These are phyloP conservation scores for Lecanicillium sp. DNA, from an alignment of 2,329 filamentous ascomycete genomes.

Conservation along the genomic window DNA sequence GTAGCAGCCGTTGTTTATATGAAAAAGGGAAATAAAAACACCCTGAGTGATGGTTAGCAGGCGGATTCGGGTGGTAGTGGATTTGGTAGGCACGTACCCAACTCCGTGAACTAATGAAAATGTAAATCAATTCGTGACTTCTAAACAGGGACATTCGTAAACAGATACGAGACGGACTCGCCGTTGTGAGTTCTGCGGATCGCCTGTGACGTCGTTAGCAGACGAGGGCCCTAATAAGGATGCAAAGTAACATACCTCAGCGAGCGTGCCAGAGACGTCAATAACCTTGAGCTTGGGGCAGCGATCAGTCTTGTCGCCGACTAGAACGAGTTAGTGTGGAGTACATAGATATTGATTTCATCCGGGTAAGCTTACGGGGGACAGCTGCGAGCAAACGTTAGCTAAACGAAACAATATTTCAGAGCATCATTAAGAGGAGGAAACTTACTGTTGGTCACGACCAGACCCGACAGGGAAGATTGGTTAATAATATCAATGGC, in stretches of 20 bases:
- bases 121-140: background rate
- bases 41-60: too few species aligned
- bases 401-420: conserved; percentile 8
- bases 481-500: conserved; percentile 81
- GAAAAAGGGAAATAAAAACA: too few species aligned
- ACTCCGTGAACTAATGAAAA: conserved; percentile 2
- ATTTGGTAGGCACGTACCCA: background rate
- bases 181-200: conserved; percentile 62
- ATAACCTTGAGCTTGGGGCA: conserved; percentile 83
- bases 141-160: conserved; percentile 54
- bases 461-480: conserved; percentile 66
- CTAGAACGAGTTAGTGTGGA: conserved; percentile 14
- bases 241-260: conserved; percentile 34
- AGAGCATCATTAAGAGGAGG: conserved; percentile 1
- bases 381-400: conserved; percentile 23
- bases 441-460: conserved; percentile 73
- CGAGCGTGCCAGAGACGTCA: conserved; percentile 78
- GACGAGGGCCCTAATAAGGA: background rate
- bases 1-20: too few species aligned
- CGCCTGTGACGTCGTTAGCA: conserved; percentile 33
- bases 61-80: too few species aligned
- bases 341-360: background rate
- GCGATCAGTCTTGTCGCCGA: conserved; percentile 68
- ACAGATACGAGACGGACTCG: conserved; percentile 57
- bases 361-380: conserved; percentile 17